Base-by-base conservation (phyloP, 345 rosid genomes). In the Viola odorata region DNA sequence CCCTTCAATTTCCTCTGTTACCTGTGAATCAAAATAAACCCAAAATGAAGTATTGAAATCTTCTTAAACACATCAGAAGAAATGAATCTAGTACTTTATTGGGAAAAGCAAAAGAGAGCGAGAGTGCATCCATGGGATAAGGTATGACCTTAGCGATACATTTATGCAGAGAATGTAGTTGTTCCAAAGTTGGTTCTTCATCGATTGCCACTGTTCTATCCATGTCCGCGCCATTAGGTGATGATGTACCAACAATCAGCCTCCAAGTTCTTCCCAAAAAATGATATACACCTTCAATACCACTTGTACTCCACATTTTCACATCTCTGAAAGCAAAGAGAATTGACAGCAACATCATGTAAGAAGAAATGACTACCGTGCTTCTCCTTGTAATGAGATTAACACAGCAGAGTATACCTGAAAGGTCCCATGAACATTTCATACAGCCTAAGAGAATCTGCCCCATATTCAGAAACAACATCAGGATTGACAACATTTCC, bases 341-440 rank as follows among this genome's bases (percentile, higher is more conserved):
- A 66, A 38, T 47, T 23, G 41, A 15, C 36, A 56, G 47, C 61
- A 72, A 54, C 66, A 57, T 4, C 38, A 4, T 9, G 53, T 45
- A 38, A 61, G 59, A 32, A 17, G 51, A 39, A 14, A 62, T 44
- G 44, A 12, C 36, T 12, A n/a, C 50, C n/a, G 17, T 56, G 66
- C 37, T 48, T 49, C 52, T 38, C 58, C 61, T 52, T 47, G 12
- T 41, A 14, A 12, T 47, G 54, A 69, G n/a, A 32, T 5, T 32
- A 17, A 41, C 11, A 58, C 23, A 57, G 32, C 0, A 54, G n/a
- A 4, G 12, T n/a, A 60, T 78, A 89, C 98, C 96, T 81, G 69
- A 92, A 87, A 38, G 96, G 98, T 72, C 98, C 98, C 96, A 92
- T 89, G 82, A 92, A 92, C 96, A 92, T 92, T 71, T 92, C 98